Base-by-base conservation (phyloP, 192 early-diverging fungal species). In the Linnemannia hyalina region DNA sequence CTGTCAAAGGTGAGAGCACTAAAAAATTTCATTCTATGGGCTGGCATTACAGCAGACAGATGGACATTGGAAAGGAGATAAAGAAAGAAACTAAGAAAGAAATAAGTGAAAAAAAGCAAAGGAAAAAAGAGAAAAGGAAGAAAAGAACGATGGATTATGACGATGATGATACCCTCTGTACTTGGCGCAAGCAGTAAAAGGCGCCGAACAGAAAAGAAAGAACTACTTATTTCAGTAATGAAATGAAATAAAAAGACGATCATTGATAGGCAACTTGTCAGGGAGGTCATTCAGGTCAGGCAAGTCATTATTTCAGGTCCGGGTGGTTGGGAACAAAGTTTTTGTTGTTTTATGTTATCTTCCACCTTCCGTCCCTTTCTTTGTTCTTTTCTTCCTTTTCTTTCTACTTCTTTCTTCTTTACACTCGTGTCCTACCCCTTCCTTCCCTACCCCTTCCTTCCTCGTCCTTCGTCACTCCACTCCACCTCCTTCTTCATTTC, bases 361-460 rank as follows among this genome's bases (percentile, higher is more conserved):
- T 22, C 18, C 18, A 55, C 55, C 26, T 44, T 47, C 26, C 26
- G 11, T 35, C 36, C 46, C 29, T 70, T 23, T 77, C 68, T 69
- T 32, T 35, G 35, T 35, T 35, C 36, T 65, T 69, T 42, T 47
- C 44, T 35, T 35, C 36, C 75, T 69, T 42, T 47, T 57, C 68
- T 32, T 38, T 73, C 42, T 52, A 18, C 42, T 49, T 32, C 38
- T 32, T 41, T 49, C 60, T 65, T 40, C 49, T 75, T 26, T 35
- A 36, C 74, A 35, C 44, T 75, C 54, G 47, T 75, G 47, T 57
- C 52, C 40, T 75, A 54, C 49, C 15, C 49, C 18, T 38, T 49
- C 35, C 20, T 36, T 57, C 52, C 54, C 4, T 60, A 22, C 54
- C 16, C 35, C 42, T 57, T 75, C 74, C 18, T 38, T 57, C 38